Conservation (phyloP, 2,329 filamentous ascomycete genomes). For the Aspergillus sp. region DNA sequence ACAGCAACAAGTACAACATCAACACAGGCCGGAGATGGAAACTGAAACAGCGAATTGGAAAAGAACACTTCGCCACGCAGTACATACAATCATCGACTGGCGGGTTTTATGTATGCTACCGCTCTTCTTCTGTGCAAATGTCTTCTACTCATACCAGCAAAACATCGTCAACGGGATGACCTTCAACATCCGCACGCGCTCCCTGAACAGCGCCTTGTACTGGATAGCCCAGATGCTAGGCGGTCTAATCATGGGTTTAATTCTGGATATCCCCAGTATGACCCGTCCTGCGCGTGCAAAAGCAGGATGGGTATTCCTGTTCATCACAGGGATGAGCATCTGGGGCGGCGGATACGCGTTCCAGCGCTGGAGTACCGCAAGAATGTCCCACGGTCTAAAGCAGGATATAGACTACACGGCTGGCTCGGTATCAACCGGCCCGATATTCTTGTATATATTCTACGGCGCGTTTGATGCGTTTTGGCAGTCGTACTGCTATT, state of each 20-base stretch:
- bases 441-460: constrained; percentile 70
- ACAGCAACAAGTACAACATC: background rate
- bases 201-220: constrained; percentile 56
- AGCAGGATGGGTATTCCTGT: constrained; percentile 48
- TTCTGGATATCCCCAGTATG: constrained; percentile 44
- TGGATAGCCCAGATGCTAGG: constrained; percentile 60
- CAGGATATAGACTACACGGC: constrained; percentile 51
- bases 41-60: background rate
- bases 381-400: constrained; percentile 29
- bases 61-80: background rate
- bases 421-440: constrained; percentile 55
- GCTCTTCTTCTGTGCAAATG: constrained; percentile 57
- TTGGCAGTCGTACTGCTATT: constrained; percentile 67
- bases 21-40: background rate
- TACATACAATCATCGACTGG: background rate
- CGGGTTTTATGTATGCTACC: constrained; percentile 51
- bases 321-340: constrained; percentile 53
- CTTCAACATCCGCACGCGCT: constrained; percentile 58
- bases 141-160: constrained; percentile 59
- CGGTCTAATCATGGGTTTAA: constrained; percentile 43
- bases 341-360: constrained; percentile 66
- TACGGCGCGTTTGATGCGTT: constrained; percentile 68
- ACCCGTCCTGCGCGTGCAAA: constrained; percentile 49
- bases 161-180: constrained; percentile 56
- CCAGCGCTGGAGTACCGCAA: constrained; percentile 56